phyloP scores from a whole-genome alignment of 139 green algal species.

The Eudorina sp. region DNA sequence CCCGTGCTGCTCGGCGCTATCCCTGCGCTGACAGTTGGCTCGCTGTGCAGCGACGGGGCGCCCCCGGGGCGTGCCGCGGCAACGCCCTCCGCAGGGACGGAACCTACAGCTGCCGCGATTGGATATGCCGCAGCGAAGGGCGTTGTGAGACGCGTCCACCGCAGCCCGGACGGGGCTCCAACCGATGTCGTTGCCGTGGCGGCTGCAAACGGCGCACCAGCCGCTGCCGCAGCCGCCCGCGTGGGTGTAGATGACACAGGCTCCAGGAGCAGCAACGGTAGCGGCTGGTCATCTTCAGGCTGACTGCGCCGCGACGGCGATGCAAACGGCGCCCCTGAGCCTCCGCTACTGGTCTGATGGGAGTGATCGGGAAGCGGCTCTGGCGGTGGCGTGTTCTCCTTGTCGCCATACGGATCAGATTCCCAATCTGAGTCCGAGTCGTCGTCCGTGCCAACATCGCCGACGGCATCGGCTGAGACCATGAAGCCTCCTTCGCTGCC shows the following conservation, averaged over 20 bases:
- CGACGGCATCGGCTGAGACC: too few relatives aligned
- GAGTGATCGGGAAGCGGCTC: neutral
- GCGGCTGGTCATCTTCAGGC: neutral
- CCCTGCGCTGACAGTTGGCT: slow-evolving; percentile 6
- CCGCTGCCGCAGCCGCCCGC: neutral
- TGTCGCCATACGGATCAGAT: slow-evolving; percentile 9
- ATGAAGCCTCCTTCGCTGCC: too few relatives aligned
- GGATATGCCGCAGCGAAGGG: slow-evolving; percentile 10
- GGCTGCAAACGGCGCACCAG: neutral
- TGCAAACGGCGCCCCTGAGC: neutral
- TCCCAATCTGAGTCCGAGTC: slow-evolving; percentile 11
- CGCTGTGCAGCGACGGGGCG: slow-evolving; percentile 12
- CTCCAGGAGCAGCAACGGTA: neutral
- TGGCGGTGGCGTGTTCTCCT: slow-evolving; percentile 37
- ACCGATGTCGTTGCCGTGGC: neutral
- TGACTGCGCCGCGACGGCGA: neutral
- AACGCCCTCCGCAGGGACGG: neutral
- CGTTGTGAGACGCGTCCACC: neutral
- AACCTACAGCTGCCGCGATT: neutral
- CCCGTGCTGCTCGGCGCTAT: neutral
- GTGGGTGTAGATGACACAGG: neutral
- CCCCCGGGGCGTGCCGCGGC: neutral
- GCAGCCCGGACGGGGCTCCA: too few relatives aligned
- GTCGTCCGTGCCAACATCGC: neutral
- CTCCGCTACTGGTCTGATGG: slow-evolving; percentile 1